Evolutionary conservation across 1,284 basidiomycete species (phyloP).

Genomic region (Caloboletus firmus): DNA sequence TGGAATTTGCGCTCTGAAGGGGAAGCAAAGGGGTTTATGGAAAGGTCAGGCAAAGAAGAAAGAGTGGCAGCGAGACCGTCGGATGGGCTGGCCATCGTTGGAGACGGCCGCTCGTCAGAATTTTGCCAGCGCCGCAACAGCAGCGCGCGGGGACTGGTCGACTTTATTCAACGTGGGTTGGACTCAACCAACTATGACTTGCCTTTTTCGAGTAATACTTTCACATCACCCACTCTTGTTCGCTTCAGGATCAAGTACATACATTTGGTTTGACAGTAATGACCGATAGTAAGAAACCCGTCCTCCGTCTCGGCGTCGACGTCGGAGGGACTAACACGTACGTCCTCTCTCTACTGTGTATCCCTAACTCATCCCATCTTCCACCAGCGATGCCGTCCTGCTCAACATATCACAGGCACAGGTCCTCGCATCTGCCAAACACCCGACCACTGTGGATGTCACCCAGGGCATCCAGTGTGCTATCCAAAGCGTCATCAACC

Average conservation of each 20-base stretch:
- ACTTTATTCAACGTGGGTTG: background rate
- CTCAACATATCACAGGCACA: constrained; percentile 23
- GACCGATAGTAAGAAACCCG: background rate
- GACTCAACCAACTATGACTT: constrained; percentile 7
- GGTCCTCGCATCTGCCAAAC: constrained; percentile 38
- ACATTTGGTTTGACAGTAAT: no score
- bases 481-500: constrained; percentile 31
- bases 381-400: constrained; percentile 37
- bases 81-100: constrained; percentile 33
- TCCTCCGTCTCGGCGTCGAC: constrained; percentile 35
- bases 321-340: constrained; percentile 42
- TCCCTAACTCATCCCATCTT: background rate
- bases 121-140: constrained; percentile 12
- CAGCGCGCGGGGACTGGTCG: constrained; percentile 1
- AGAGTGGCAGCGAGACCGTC: constrained; percentile 28
- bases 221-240: constrained; percentile 17
- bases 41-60: constrained; percentile 25
- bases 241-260: no score
- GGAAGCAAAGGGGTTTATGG: constrained; percentile 41
- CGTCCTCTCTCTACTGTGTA: background rate
- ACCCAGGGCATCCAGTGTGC: constrained; percentile 38
- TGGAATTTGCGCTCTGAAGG: constrained; percentile 69
- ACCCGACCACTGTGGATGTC: constrained; percentile 38
- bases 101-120: constrained; percentile 16
- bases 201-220: constrained; percentile 14